Conservation (phyloP, 169 alveolate genomes). For the Pseudocohnilembus persalinus region DNA sequence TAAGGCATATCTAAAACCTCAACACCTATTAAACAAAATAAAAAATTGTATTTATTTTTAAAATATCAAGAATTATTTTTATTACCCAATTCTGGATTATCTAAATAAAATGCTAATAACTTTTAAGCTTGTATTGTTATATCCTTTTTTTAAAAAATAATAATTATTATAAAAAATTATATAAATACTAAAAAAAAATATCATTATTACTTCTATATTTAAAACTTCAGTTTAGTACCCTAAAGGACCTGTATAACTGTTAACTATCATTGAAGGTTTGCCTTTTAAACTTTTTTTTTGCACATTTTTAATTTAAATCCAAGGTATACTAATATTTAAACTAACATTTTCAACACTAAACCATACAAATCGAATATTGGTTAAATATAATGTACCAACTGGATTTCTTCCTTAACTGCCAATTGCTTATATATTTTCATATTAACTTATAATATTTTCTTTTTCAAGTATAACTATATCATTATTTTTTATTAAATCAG, state of each 20-base stretch:
- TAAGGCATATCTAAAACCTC: too few species aligned
- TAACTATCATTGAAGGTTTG: neutral
- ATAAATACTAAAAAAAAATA: neutral
- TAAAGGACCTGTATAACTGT: neutral
- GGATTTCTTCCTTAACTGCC: slow-evolving; percentile 3
- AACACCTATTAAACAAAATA: too few species aligned
- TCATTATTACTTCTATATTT: neutral
- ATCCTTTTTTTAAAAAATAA: neutral
- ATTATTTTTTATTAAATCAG: slow-evolving; percentile 2
- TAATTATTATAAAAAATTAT: neutral
- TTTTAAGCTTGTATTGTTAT: slow-evolving; percentile 5
- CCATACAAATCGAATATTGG: slow-evolving; percentile 18
- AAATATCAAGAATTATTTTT: too few species aligned
- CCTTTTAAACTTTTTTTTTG: neutral
- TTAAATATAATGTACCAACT: slow-evolving; percentile 1
- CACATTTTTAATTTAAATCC: slow-evolving; percentile 3
- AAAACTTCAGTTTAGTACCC: slow-evolving; percentile 1
- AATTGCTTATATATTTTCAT: neutral
- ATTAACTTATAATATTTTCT: slow-evolving; percentile 10
- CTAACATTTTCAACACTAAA: slow-evolving; percentile 10
- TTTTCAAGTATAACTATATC: neutral
- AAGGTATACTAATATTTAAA: slow-evolving; percentile 25
- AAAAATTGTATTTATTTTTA: too few species aligned
- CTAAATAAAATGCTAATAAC: neutral
- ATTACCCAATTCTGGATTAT: neutral